phyloP scores from a whole-genome alignment of 2,329 filamentous ascomycete genomes.

The Hypoxylon sp. region DNA sequence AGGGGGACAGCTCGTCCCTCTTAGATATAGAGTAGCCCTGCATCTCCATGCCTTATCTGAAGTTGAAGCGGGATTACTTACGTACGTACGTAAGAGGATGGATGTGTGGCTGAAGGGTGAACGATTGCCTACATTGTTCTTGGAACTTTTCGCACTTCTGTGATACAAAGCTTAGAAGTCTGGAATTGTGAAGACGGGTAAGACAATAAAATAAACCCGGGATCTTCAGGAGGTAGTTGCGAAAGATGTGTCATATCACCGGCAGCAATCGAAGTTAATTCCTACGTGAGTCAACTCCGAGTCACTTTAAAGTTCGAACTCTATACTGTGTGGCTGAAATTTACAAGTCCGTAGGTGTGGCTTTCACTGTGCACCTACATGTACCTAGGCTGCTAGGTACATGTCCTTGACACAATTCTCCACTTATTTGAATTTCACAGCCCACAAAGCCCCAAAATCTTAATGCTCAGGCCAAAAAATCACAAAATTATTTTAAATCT shows the following conservation, averaged over 20 bases:
- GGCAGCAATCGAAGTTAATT: too few relatives aligned
- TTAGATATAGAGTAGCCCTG: neutral
- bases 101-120: neutral
- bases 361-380: neutral
- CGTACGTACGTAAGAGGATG: neutral
- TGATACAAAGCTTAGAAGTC: neutral
- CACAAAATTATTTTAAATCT: slow-evolving; percentile 30
- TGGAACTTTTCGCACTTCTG: neutral
- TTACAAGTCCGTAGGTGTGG: neutral
- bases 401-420: neutral
- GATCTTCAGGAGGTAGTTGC: neutral
- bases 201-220: neutral
- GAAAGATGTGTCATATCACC: neutral
- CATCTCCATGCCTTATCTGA: neutral
- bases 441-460: slow-evolving; percentile 21
- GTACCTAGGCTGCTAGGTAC: too few relatives aligned
- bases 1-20: neutral
- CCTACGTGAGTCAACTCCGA: too few relatives aligned
- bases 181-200: neutral
- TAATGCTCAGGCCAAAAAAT: slow-evolving; percentile 2
- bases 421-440: slow-evolving; percentile 6
- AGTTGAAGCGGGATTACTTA: neutral
- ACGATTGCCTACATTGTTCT: neutral
- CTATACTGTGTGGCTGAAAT: neutral
- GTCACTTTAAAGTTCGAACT: too few relatives aligned